Evolutionary conservation across 805 yeast species (phyloP), one percentile per base, ranked within the genome.

Genomic region (Saccharomycopsis sp.): DNA sequence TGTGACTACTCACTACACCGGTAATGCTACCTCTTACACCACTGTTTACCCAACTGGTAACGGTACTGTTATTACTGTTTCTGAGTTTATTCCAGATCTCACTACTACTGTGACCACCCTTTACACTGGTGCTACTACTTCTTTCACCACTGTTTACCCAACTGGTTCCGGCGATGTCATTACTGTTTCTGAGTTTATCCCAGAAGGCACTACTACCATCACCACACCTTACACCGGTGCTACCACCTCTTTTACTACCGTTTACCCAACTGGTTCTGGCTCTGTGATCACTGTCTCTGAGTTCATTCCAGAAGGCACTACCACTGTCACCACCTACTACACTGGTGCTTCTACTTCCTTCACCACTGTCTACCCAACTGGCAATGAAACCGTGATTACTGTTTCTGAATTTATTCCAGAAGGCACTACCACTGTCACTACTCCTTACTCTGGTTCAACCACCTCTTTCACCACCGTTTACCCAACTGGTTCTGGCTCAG

Each of bases 121-220:
- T 9, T 42, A 32, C 18, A 29, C 39, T 26, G 42, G 36, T 8
- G 9, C 43, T 12, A 34, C 39, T 8, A 34, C 43, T 23, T 42
- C 46, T n/a, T 34, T 27, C 18, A 39, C 43, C 9, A 19, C 38
- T 20, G 20, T 34, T 20, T 19, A 43, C 26, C 31, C 35, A n/a
- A 41, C 45, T 12, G 45, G 41, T 30, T 22, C 45, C 4, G 32
- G 30, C n/a, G 32, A 6, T 18, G 33, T 25, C 30, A 15, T 31
- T 5, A 36, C 41, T 2, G 41, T 41, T 12, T 17, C 33, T 33
- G 43, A 20, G 3, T 20, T 30, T 18, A 30, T 32, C 22, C 45
- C 45, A 16, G 36, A 31, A 18, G 23, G 32, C 12, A 36, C 41
- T 4, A 32, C 36, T 4, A 34, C 36, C 29, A 34, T 35, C 15